phyloP scores from a whole-genome alignment of 306 rosid genomes.

The Comarum palustre region DNA sequence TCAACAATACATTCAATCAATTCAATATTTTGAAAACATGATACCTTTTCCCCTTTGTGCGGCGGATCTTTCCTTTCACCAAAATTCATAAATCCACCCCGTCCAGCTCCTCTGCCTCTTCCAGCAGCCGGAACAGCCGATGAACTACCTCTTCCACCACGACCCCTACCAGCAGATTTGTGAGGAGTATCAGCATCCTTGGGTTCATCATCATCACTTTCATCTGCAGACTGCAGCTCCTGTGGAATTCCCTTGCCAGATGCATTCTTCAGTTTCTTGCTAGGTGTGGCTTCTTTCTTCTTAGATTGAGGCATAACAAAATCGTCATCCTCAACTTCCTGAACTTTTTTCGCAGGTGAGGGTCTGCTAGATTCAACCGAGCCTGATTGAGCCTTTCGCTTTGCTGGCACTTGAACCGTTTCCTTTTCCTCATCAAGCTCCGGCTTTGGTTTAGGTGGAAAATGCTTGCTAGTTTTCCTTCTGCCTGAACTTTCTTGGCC shows the following conservation, averaged over 20 bases:
- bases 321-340: slow-evolving; percentile 43
- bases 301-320: slow-evolving; percentile 32
- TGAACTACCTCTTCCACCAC: slow-evolving; percentile 76
- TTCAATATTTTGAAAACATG: slow-evolving; percentile 9
- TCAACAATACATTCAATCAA: slow-evolving; percentile 18
- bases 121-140: slow-evolving; percentile 55
- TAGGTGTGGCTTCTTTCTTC: slow-evolving; percentile 57
- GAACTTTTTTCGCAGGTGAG: slow-evolving; percentile 41
- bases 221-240: slow-evolving; percentile 49
- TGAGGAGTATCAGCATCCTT: slow-evolving; percentile 36
- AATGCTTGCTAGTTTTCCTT: slow-evolving; percentile 79
- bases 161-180: slow-evolving; percentile 75
- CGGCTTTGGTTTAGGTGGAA: slow-evolving; percentile 45
- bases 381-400: slow-evolving; percentile 59
- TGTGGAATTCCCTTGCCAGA: slow-evolving; percentile 55
- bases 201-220: slow-evolving; percentile 47
- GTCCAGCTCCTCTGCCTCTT: slow-evolving; percentile 88
- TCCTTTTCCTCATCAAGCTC: slow-evolving; percentile 43
- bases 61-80: slow-evolving; percentile 98
- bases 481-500: slow-evolving; percentile 61
- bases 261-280: slow-evolving; percentile 68
- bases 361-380: slow-evolving; percentile 34
- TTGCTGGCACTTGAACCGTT: slow-evolving; percentile 48
- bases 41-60: slow-evolving; percentile 92
- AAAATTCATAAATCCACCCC: slow-evolving; percentile 93